phyloP scores from a whole-genome alignment of 2,329 filamentous ascomycete genomes.

The Drechslera avenae region DNA sequence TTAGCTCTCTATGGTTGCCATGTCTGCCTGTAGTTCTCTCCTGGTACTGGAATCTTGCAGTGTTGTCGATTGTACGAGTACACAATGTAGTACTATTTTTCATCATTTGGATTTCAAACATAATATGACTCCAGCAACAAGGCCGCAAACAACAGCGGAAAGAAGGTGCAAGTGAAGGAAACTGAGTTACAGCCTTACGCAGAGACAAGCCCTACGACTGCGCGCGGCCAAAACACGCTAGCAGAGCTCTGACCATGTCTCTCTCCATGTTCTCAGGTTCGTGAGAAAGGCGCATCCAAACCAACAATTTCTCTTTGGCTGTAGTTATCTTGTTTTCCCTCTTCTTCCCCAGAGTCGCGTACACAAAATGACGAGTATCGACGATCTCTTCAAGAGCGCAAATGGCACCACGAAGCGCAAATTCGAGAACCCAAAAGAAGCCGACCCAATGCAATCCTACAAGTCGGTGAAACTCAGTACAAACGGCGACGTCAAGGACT shows the following conservation, averaged over 20 bases:
- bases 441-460: conserved; percentile 63
- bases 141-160: too few species aligned
- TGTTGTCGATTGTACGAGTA: too few species aligned
- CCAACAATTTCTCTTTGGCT: conserved; percentile 1
- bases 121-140: too few species aligned
- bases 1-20: too few species aligned
- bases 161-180: too few species aligned
- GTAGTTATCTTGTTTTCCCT: neutral
- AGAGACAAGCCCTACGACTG: too few species aligned
- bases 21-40: too few species aligned
- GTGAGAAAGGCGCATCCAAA: conserved; percentile 9
- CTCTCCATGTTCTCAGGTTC: conserved; percentile 1
- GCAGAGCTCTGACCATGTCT: conserved; percentile 8
- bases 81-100: too few species aligned
- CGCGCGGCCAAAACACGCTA: conserved; percentile 6
- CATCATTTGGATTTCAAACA: too few species aligned
- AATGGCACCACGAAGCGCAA: conserved; percentile 62
- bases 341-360: neutral
- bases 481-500: conserved; percentile 57
- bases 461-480: conserved; percentile 63
- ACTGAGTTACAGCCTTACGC: too few species aligned
- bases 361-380: conserved; percentile 61
- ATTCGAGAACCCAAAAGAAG: conserved; percentile 59
- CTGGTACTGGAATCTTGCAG: too few species aligned
- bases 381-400: conserved; percentile 67